These are phyloP conservation scores for Casuarina glauca DNA, from an alignment of 306 rosid species.

Conservation along the genomic window DNA sequence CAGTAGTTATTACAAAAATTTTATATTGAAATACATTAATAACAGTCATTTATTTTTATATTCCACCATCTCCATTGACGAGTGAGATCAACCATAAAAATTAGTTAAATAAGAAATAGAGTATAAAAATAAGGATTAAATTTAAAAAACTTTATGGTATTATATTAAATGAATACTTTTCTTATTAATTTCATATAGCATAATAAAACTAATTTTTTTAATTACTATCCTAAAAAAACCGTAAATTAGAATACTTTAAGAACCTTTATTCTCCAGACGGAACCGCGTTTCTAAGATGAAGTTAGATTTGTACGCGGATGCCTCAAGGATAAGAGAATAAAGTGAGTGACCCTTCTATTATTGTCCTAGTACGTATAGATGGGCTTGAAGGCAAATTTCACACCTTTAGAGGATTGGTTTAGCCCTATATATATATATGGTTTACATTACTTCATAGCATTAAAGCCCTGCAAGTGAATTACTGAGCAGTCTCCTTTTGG, in stretches of 20 bases:
- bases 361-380: not conserved
- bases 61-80: too few species aligned
- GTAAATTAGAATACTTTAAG: not conserved
- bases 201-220: too few species aligned
- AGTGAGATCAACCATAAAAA: too few species aligned
- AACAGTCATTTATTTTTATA: too few species aligned
- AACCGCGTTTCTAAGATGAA: not conserved
- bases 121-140: too few species aligned
- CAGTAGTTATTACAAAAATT: too few species aligned
- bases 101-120: too few species aligned
- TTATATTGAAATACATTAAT: too few species aligned
- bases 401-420: too few species aligned
- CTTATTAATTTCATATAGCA: too few species aligned
- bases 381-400: not conserved
- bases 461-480: not conserved
- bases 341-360: not conserved
- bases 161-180: too few species aligned
- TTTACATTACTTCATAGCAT: slow-evolving; percentile 1
- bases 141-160: too few species aligned
- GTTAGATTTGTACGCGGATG: not conserved
- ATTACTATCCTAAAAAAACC: not conserved
- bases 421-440: not conserved
- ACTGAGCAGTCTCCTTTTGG: slow-evolving; percentile 22
- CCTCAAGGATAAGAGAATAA: slow-evolving; percentile 1
- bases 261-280: not conserved